Evolutionary conservation across 192 early-diverging fungal species (phyloP), one percentile per base, ranked within the genome.

Genomic region (Cetraspora pellucida): DNA sequence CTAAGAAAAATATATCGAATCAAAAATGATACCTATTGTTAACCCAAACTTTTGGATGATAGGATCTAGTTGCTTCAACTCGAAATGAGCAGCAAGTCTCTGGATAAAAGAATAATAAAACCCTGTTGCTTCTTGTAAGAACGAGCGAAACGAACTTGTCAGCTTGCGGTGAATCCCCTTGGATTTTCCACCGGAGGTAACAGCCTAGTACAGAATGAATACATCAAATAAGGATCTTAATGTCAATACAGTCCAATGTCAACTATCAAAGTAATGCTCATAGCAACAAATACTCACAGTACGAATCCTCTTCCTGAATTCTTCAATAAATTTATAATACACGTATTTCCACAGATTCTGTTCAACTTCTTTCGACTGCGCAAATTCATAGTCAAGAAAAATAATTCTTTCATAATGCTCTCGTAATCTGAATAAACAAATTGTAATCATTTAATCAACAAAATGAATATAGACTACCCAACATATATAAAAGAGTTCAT

Each of bases 101-200:
- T 82, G 83, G 10, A 86, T 84, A 43, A 86, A 81, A 14, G 77
- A 79, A 75, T 84, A 82, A 73, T 86, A 86, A 58, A 86, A 86
- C 44, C 85, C 85, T 9, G 83, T 83, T n/a, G 85, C 81, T 65
- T 86, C 85, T 57, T 84, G 81, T 49, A 86, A 75, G 58, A 86
- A 86, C 5, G 85, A 81, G 30, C 83, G 77, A 55, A 86, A 86
- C 21, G 81, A 77, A 23, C 77, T 79, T 28, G 77, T 80, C 45
- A 84, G 78, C 68, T 80, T 82, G 45, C 83, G 78, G 8, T 59
- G 16, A 23, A 28, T 55, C 19, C 31, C 21, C 10, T 69, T 75
- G 21, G 31, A 4, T 46, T 21, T 63, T 61, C 61, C 69, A 44
- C 25, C 21, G 43, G 21, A 1, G 25, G 77, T 19, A 5, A 28